Evolutionary conservation across 2,329 filamentous ascomycete species (phyloP), one percentile per base, ranked within the genome.

Genomic region (Penicillium sp.): DNA sequence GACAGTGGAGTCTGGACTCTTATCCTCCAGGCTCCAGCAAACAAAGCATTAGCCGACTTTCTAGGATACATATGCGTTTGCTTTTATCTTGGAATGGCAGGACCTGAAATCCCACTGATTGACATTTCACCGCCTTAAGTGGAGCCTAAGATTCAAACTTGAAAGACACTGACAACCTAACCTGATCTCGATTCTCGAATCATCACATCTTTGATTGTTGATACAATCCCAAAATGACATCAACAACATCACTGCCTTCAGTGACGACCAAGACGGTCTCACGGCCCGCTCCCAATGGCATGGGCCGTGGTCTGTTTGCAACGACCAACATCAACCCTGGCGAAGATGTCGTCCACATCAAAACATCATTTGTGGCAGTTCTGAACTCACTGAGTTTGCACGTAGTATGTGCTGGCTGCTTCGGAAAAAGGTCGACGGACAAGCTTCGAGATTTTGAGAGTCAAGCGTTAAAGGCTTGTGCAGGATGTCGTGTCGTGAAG

Each of bases 341-440:
- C 11, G 71, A 77, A 29, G 62, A 75, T 34, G 68, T 85, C 28
- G 58, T 80, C 30, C 61, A 68, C 9, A 66, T 81, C 29, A 65
- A 70, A 14, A 71, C 74, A 14, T 80, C 80, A 1, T 73, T 82
- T 40, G 66, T 81, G 35, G 75, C 75, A 1, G 78, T 80, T 13
- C 65, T 84, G 2, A 79, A 83, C 52, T 73, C 74, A 1, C 63
- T 69, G 3, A 70, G 76, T n/a, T 60, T 84, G 4, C 62, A 65
- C 3, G 77, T 79, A 54, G 79, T 76, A 12, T 86, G 82, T 62
- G 75, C 78, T 30, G 78, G 78, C 52, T 86, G 82, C 64, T 80
- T 79, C 58, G 66, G 70, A 5, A 75, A 72, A 36, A 57, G 52
- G 34, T 58, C 64, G 14, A 42, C 63, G 29, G 57, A 61, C 25